Evolutionary conservation across 2,329 filamentous ascomycete genomes (phyloP), one percentile per base, ranked within the genome.

Genomic region (Leptodontidium sp.): DNA sequence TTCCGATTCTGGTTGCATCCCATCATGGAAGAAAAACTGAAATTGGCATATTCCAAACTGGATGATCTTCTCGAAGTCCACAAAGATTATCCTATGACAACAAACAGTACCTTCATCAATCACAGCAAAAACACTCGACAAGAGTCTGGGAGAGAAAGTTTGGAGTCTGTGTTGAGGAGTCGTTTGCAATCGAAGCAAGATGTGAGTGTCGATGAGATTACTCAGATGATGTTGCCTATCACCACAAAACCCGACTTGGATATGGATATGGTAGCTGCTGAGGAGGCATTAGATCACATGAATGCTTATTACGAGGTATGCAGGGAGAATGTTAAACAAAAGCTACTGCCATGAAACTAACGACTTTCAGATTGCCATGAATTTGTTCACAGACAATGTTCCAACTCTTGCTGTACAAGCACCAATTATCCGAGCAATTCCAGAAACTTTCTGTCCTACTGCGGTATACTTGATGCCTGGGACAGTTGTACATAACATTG

Each of bases 71-170:
- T 85, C 74, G 70, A 68, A 43, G 65, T 72, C 32, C 83, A 80
- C 68, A 75, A 77, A 5, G 74, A 80, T 0, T 83, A 86, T 70
- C 84, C 85, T 0, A 84, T 86, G 55, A 88, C 85, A 0, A 88
- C 87, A 70, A 86, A 87, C 40, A 77, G 81, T 11, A 76, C 83
- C 26, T 84, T 83, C 32, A 79, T 79, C 0, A 75, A 82, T 29
- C 53, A 63, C 58, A 71, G 55, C 43, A 71, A 64, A 59, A 65
- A 14, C 2, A 26, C 40, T 38, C 59, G 61, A 32, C 59, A 63
- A 53, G 32, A 66, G 17, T 14, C n/a, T 35, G 50, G 45, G 11
- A 61, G 69, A 4, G 26, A 69, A 45, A 45, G 35, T 17, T 40
- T 70, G 9, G 66, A 68, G 58, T 15, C n/a, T 1, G 45, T 62